Evolutionary conservation across 2,329 filamentous ascomycete genomes (phyloP).

Genomic region (Ascochyta lentis): DNA sequence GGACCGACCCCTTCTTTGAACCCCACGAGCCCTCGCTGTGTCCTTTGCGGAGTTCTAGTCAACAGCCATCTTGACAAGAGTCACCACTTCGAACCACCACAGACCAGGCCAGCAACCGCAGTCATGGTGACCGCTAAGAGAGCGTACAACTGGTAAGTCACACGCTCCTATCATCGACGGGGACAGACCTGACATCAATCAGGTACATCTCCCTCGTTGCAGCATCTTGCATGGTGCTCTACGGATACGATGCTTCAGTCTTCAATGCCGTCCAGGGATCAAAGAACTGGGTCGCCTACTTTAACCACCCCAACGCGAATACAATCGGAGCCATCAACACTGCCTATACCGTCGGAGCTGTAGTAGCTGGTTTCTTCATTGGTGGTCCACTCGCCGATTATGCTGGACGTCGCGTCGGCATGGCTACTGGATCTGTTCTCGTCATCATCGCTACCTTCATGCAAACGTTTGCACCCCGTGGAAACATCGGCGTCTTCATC

Average conservation of each 20-base stretch:
- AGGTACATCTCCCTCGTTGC: slow-evolving; percentile 74
- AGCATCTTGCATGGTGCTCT: slow-evolving; percentile 76
- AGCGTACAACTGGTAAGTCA: slow-evolving; percentile 56
- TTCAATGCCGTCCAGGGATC: slow-evolving; percentile 76
- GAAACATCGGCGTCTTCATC: slow-evolving; percentile 70
- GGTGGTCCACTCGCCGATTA: slow-evolving; percentile 69
- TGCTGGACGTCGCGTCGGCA: slow-evolving; percentile 68
- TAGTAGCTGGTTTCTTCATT: slow-evolving; percentile 73
- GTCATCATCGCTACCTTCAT: slow-evolving; percentile 73
- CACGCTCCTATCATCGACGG: not conserved
- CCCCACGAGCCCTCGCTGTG: slow-evolving; percentile 26
- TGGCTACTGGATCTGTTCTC: slow-evolving; percentile 68
- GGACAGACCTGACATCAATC: slow-evolving; percentile 13
- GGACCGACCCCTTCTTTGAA: slow-evolving; percentile 11
- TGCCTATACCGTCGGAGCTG: slow-evolving; percentile 73
- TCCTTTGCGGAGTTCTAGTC: slow-evolving; percentile 23
- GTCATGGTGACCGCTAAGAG: slow-evolving; percentile 47
- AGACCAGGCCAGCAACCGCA: slow-evolving; percentile 13
- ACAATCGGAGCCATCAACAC: slow-evolving; percentile 68
- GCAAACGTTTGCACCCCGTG: slow-evolving; percentile 67
- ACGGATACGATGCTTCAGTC: slow-evolving; percentile 76
- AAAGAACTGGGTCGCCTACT: slow-evolving; percentile 70
- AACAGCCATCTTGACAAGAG: slow-evolving; percentile 11
- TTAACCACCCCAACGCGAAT: slow-evolving; percentile 58
- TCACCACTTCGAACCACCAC: slow-evolving; percentile 3